Evolutionary conservation across 129 eudicot genomes (phyloP).

Genomic region (sunflower (Helianthus annuus)): HanXRQr2.0-SUNRISE NC_035440.2:111536855-111537354

Average conservation of each 20-base stretch:
- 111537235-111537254: no score
- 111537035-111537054: constrained; percentile 28
- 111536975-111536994: constrained; percentile 22
- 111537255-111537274: no score
- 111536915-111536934: constrained; percentile 45
- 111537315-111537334: no score
- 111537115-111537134: constrained; percentile 10
- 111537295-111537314: no score
- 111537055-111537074: constrained; percentile 8
- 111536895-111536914: constrained; percentile 33
- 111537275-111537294: no score
- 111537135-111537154: neutral
- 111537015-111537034: constrained; percentile 22
- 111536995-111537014: constrained; percentile 19
- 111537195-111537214: no score
- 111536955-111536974: constrained; percentile 26
- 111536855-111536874: constrained; percentile 34
- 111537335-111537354: no score
- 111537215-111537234: no score
- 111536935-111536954: constrained; percentile 30
- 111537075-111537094: constrained; percentile 10
- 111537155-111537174: neutral
- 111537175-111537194: neutral
- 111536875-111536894: constrained; percentile 39
- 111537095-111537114: neutral